Evolutionary conservation across 805 yeast species (phyloP), one percentile per base, ranked within the genome.

Genomic region (Hemisphaericaspora nanyangensis): DNA sequence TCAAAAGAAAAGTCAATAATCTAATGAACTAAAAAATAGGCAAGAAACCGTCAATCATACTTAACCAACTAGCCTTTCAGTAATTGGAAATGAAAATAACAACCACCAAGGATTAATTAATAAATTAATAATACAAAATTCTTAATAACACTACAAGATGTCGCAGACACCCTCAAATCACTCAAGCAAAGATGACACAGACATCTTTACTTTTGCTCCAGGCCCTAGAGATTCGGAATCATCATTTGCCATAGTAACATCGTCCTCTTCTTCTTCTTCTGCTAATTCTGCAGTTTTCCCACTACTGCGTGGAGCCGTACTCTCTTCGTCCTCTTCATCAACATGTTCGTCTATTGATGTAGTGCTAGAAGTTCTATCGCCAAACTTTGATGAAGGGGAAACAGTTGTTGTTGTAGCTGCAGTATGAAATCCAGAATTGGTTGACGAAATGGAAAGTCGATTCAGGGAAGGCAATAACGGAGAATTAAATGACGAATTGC

Each of bases 181-280:
- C 43, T 61, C 65, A 35, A 63, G 55, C 36, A 63, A 51, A 36
- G 63, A 58, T 11, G 62, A 54, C 1, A 63, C 68, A 5, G 64
- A 54, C 29, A 63, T 63, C 43, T 63, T 63, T 50, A 33, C n/a
- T 31, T 34, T 38, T n/a, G 38, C 31, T n/a, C 33, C 20, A 10
- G 39, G 34, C 18, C 13, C 35, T 13, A 38, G 26, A 15, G 6
- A 3, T 26, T 16, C 27, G 12, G 29, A 37, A 6, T n/a, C 19
- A 16, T 25, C 12, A 22, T 12, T 16, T 15, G 38, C 42, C 19
- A 43, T 42, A 18, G 45, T 45, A n/a, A 35, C 42, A 22, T 45
- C 41, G n/a, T 40, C 37, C 3, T 35, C 44, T 10, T 37, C 27
- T 31, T 42, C 42, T 7, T 40, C 44, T 25, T 31, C 33, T n/a